Evolutionary conservation across 148 eudicot species (phyloP), one percentile per base, ranked within the genome.

Genomic region (Fagopyrum homotropicum): DNA sequence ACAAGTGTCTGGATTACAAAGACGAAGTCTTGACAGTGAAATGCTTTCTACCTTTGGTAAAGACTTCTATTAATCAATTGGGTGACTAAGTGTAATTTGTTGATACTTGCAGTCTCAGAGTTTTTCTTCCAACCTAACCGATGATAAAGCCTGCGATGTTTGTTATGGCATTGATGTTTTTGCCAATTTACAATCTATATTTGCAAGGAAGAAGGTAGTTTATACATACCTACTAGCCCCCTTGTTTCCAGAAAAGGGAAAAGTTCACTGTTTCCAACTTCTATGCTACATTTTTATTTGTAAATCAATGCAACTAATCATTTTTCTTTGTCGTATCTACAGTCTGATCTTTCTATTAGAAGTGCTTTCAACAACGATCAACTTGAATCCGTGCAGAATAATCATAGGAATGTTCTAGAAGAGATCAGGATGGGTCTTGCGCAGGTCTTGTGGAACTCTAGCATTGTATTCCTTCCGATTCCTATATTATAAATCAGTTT

Each of bases 71-170:
- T 9, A 52, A 2, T 52, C 54, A 50, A 7, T 52, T 52, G 56
- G n/a, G 1, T 74, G 7, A 52, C 66, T 60, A 60, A 60, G 66
- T 73, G 19, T 74, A 50, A 4, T 22, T 17, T 46, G 35, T 29
- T 43, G 66, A 26, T 19, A 72, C 46, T 86, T 30, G 76, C n/a
- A n/a, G n/a, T n/a, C n/a, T n/a, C n/a, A n/a, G n/a, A n/a, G n/a
- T n/a, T n/a, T n/a, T n/a, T n/a, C 97, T 48, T 90, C 97, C 68
- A 86, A 87, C 16, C 80, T 90, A 73, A 92, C 98, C 68, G 98
- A 95, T 76, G 98, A 92, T 82, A 97, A 95, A 76, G 81, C 82
- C 51, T 88, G 71, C 48, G 92, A 86, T 77, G 82, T 78, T 72
- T 83, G 64, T 40, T 77, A 79, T 75, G 78, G 80, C 76, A 81